Percentiles rank a stretch among this genome's conserved stretches.
Conservation (phyloP, 2,329 filamentous ascomycete genomes). For the Microsporum audouinii region DNA sequence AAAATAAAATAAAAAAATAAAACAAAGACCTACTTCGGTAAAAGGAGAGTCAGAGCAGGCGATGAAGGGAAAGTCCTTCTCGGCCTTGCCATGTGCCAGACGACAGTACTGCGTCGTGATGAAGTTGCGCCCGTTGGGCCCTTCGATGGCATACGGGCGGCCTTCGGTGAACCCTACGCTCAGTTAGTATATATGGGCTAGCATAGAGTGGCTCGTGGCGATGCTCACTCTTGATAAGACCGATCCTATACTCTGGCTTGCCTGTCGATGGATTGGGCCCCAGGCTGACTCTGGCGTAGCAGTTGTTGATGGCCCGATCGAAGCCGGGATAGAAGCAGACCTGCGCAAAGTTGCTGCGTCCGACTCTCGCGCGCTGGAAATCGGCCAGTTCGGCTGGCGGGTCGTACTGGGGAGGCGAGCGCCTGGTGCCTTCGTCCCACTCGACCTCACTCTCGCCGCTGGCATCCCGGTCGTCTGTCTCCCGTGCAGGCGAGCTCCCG, state of each 20-base stretch:
- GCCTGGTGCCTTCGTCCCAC: conserved; percentile 48
- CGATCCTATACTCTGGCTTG: conserved; percentile 74
- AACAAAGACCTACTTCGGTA: conserved; percentile 53
- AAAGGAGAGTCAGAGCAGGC: conserved; percentile 76
- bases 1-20: neutral
- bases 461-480: conserved; percentile 48
- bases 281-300: conserved; percentile 74
- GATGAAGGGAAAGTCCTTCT: conserved; percentile 80
- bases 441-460: conserved; percentile 72
- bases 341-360: conserved; percentile 73
- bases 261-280: conserved; percentile 63
- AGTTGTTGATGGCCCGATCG: conserved; percentile 66
- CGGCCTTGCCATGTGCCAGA: conserved; percentile 69
- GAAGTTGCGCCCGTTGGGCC: conserved; percentile 60
- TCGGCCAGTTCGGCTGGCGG: conserved; percentile 65
- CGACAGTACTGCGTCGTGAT: conserved; percentile 76
- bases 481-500: conserved; percentile 51
- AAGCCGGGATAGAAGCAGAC: conserved; percentile 92
- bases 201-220: neutral
- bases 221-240: conserved; percentile 64
- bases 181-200: conserved; percentile 5
- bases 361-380: conserved; percentile 71
- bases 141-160: conserved; percentile 72
- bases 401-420: conserved; percentile 47
- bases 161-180: conserved; percentile 60